Conservation (phyloP, 495 filamentous ascomycete species). For the Wilcoxina mikolae region DNA sequence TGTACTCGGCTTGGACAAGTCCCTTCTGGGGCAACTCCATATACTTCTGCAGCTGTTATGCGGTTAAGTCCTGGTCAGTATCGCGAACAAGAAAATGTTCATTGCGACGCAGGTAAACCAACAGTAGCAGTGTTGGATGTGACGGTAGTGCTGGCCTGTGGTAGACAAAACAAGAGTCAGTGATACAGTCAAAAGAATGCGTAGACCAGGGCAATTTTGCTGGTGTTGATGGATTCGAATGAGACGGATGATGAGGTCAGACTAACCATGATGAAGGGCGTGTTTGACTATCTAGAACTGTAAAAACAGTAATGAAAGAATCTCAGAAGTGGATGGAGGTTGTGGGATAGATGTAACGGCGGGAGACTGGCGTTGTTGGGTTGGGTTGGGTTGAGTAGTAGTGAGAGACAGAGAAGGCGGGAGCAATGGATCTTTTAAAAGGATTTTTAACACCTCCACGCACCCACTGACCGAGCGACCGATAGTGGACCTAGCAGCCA, state of each 20-base stretch:
- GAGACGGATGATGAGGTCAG: neutral
- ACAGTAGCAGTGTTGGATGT: constrained; percentile 29
- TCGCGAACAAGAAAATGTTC: neutral
- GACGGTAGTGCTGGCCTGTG: constrained; percentile 6
- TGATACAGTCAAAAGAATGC: too few species aligned
- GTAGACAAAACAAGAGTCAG: too few species aligned
- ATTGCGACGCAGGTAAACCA: constrained; percentile 2
- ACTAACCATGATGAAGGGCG: constrained; percentile 17
- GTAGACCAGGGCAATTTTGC: too few species aligned
- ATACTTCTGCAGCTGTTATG: constrained; percentile 72
- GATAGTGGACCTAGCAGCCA: neutral
- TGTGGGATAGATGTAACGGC: neutral
- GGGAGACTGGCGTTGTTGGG: neutral
- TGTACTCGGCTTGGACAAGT: constrained; percentile 76
- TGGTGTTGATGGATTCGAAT: too few species aligned
- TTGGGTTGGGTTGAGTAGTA: neutral
- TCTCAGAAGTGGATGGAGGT: neutral
- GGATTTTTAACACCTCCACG: neutral
- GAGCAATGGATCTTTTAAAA: constrained; percentile 8
- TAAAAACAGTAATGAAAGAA: neutral
- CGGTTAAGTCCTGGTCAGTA: neutral
- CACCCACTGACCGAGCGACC: neutral
- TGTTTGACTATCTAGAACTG: neutral
- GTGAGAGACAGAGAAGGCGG: neutral
- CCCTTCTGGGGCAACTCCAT: constrained; percentile 79